phyloP scores from a whole-genome alignment of 768 basidiomycete genomes.

The Pleurotus sapidus region DNA sequence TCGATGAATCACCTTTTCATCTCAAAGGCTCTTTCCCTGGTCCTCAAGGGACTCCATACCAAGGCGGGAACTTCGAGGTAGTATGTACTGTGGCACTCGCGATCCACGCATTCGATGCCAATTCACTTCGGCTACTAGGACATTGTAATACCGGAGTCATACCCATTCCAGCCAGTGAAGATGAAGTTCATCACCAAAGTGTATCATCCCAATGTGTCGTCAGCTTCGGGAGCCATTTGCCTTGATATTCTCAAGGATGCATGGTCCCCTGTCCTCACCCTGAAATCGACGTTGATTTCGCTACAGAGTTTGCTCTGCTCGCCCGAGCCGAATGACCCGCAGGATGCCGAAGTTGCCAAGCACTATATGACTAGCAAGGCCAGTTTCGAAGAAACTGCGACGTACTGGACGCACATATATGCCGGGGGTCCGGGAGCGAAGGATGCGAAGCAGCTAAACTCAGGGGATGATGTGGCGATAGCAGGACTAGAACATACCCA shows the following conservation, averaged over 20 bases:
- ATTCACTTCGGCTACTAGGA: constrained; percentile 49
- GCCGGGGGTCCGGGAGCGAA: constrained; percentile 67
- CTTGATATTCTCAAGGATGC: constrained; percentile 85
- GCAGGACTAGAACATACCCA: constrained; percentile 84
- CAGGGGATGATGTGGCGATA: constrained; percentile 63
- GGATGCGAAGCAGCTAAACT: constrained; percentile 44
- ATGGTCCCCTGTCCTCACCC: constrained; percentile 94
- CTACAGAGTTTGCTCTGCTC: constrained; percentile 91
- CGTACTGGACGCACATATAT: constrained; percentile 92
- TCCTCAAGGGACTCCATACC: constrained; percentile 90
- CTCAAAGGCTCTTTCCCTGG: constrained; percentile 90
- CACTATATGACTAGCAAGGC: constrained; percentile 88
- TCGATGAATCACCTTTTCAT: constrained; percentile 90
- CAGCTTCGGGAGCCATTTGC: constrained; percentile 92
- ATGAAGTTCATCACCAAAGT: constrained; percentile 99
- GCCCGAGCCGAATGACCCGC: constrained; percentile 94
- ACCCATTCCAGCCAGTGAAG: constrained; percentile 93
- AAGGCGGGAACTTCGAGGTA: constrained; percentile 89
- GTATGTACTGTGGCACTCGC: constrained; percentile 43
- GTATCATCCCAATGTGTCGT: constrained; percentile 95
- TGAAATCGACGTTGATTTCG: constrained; percentile 95
- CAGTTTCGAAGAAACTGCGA: constrained; percentile 89
- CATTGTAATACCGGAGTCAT: constrained; percentile 88
- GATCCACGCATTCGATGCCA: neutral
- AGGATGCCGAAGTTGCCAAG: constrained; percentile 97